These are phyloP conservation scores for Psilocybe cubensis DNA, from an alignment of 768 basidiomycete genomes.

Conservation along the genomic window DNA sequence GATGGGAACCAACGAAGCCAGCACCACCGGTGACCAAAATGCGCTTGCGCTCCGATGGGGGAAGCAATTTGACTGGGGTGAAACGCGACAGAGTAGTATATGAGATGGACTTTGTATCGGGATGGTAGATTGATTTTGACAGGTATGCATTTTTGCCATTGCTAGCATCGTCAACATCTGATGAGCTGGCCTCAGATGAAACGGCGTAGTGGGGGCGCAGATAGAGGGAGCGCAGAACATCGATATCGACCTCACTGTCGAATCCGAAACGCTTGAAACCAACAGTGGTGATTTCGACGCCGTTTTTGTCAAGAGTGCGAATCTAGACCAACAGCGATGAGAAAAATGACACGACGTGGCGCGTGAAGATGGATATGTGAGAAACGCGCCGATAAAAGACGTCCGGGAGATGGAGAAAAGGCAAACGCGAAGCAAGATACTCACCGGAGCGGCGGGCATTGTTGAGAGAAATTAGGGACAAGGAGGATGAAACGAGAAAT, in stretches of 20 bases:
- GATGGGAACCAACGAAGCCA: slow-evolving; percentile 98
- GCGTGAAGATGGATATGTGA: slow-evolving; percentile 8
- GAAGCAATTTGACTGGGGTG: slow-evolving; percentile 88
- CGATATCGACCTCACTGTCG: slow-evolving; percentile 81
- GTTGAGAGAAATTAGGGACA: slow-evolving; percentile 3
- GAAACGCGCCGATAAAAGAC: slow-evolving; percentile 4
- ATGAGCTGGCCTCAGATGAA: slow-evolving; percentile 36
- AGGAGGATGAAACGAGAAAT: slow-evolving; percentile 10
- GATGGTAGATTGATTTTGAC: slow-evolving; percentile 87
- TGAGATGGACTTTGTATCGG: slow-evolving; percentile 79
- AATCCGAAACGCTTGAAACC: slow-evolving; percentile 90
- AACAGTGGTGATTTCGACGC: slow-evolving; percentile 75
- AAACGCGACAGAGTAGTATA: slow-evolving; percentile 93
- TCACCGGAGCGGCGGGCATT: slow-evolving; percentile 23
- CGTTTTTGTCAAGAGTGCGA: slow-evolving; percentile 72
- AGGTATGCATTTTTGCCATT: slow-evolving; percentile 67
- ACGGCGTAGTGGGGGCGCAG: slow-evolving; percentile 79
- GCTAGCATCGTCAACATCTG: slow-evolving; percentile 43
- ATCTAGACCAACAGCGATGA: slow-evolving; percentile 43
- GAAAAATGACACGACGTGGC: slow-evolving; percentile 2
- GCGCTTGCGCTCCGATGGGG: slow-evolving; percentile 80
- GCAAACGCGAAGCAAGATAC: slow-evolving; percentile 1
- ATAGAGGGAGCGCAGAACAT: slow-evolving; percentile 86
- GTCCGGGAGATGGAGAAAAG: not conserved
- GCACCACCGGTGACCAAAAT: slow-evolving; percentile 96